Evolutionary conservation across 2,329 filamentous ascomycete genomes (phyloP), one percentile per base, ranked within the genome.

Genomic region (Bertia moriformis): DNA sequence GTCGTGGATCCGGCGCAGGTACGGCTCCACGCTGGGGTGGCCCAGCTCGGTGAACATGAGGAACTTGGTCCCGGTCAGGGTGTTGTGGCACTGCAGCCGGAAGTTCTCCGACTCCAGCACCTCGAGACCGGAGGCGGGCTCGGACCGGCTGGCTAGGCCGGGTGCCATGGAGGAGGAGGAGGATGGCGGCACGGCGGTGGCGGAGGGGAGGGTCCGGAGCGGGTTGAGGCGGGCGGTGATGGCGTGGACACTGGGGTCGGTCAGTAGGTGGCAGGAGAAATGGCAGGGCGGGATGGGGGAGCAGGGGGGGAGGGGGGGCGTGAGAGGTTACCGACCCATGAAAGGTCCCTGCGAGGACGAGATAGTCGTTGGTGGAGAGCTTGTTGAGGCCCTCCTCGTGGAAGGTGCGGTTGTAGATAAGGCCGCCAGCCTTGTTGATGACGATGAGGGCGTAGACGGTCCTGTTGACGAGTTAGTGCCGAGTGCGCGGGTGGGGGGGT

Each of bases 351-450:
- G 91, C 91, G 19, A 98, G 76, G 49, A 96, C 89, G 19, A 98
- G 81, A 55, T 93, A 93, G 67, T 98, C 91, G 58, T 98, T 98
- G 49, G 85, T 89, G 48, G 75, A 84, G 50, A 98, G 78, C 57
- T 89, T 86, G 58, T 84, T 83, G 43, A 98, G 73, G 35, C 73
- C 84, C 43, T 77, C 83, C 33, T 89, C 77, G 51, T 88, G 79
- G 59, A 96, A 96, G 54, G 86, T 84, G 50, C 87, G 85, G 62
- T 96, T 89, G 69, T 93, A 98, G 61, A 98, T 80, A 40, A 98
- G 73, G 51, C 91, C 91, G 43, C 88, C 91, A 47, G 91, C 88
- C 71, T 98, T 98, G 70, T 95, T 96, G 68, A 98, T 94, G 58
- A 98, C 82, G 58, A 96, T 87, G 54, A 98, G 80, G 42, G 88